A percentile compares a stretch with the other conserved stretches of the same genome.
phyloP scores from a whole-genome alignment of 1,284 basidiomycete species.

The Ganoderma lucidum region DNA sequence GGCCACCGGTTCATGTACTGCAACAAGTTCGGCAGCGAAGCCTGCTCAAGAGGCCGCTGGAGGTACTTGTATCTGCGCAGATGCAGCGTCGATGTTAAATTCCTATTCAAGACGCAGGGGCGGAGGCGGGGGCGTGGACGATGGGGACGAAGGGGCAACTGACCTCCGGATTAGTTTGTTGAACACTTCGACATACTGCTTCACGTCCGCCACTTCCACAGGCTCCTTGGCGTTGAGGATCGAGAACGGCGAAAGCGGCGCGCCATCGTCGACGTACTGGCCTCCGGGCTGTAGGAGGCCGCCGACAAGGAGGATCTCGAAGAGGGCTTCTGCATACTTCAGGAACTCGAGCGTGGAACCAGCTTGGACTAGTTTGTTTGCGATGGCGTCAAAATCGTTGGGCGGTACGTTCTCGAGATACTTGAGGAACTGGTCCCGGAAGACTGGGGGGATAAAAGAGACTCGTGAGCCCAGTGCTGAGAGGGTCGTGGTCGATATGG shows the following conservation, averaged over 20 bases:
- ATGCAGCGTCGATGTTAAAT: neutral
- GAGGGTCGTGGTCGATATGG: constrained; percentile 11
- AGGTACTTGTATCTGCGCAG: constrained; percentile 95
- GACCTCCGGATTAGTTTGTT: constrained; percentile 96
- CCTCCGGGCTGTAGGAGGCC: constrained; percentile 97
- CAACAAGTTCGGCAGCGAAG: constrained; percentile 82
- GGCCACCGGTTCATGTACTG: constrained; percentile 92
- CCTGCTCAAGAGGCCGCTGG: constrained; percentile 93
- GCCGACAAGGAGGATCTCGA: constrained; percentile 94
- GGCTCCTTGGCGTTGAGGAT: constrained; percentile 85
- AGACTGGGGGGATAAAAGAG: constrained; percentile 62
- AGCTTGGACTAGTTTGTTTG: constrained; percentile 89
- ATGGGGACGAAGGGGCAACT: constrained; percentile 22
- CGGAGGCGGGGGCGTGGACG: constrained; percentile 5
- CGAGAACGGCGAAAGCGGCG: constrained; percentile 83
- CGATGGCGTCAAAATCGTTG: constrained; percentile 84
- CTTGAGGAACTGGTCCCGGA: constrained; percentile 95
- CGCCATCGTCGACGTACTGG: constrained; percentile 87
- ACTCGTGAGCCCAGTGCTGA: neutral
- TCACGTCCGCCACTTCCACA: constrained; percentile 83
- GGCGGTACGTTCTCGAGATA: constrained; percentile 88
- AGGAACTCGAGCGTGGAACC: constrained; percentile 92
- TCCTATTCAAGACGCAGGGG: neutral
- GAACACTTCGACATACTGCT: constrained; percentile 91
- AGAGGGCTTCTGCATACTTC: constrained; percentile 96